Conservation (phyloP, 768 basidiomycete genomes). For the Royoungia palumana region DNA sequence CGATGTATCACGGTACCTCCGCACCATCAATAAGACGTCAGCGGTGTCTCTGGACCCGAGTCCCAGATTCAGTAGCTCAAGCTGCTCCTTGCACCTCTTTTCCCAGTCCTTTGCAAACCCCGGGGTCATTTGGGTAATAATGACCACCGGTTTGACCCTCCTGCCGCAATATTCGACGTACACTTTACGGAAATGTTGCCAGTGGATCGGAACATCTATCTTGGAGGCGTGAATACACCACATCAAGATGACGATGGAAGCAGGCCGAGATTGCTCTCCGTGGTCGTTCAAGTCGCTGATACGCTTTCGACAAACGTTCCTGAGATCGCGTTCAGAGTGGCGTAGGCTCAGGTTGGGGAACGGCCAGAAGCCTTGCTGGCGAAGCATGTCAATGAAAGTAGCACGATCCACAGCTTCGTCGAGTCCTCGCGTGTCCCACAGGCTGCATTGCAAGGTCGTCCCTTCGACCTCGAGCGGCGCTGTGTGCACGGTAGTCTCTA, state of each 20-base stretch:
- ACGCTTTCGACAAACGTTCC: slow-evolving; percentile 16
- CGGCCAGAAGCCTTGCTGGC: slow-evolving; percentile 18
- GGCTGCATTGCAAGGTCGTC: slow-evolving; percentile 8
- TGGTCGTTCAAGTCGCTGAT: slow-evolving; percentile 8
- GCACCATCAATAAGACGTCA: slow-evolving; percentile 15
- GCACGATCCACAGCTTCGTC: slow-evolving; percentile 25
- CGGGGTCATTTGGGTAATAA: slow-evolving; percentile 25
- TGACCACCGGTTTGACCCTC: slow-evolving; percentile 25
- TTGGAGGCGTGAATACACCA: slow-evolving; percentile 32
- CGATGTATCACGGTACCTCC: slow-evolving; percentile 10
- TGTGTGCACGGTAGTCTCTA: slow-evolving; percentile 18
- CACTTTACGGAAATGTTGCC: slow-evolving; percentile 26
- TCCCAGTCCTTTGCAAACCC: slow-evolving; percentile 14
- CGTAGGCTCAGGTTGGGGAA: slow-evolving; percentile 6
- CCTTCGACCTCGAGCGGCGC: slow-evolving; percentile 2
- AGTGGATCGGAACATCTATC: slow-evolving; percentile 25
- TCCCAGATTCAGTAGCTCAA: slow-evolving; percentile 10
- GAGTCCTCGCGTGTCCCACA: slow-evolving; percentile 29
- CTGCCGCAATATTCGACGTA: slow-evolving; percentile 24
- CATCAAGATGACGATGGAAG: slow-evolving; percentile 18
- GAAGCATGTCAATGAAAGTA: slow-evolving; percentile 20
- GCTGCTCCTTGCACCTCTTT: slow-evolving; percentile 18
- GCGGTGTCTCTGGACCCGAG: not conserved
- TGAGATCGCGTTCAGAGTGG: slow-evolving; percentile 23
- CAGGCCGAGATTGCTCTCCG: slow-evolving; percentile 4